phyloP scores from a whole-genome alignment of 192 early-diverging fungal genomes.

The Diversispora eburnea region DNA sequence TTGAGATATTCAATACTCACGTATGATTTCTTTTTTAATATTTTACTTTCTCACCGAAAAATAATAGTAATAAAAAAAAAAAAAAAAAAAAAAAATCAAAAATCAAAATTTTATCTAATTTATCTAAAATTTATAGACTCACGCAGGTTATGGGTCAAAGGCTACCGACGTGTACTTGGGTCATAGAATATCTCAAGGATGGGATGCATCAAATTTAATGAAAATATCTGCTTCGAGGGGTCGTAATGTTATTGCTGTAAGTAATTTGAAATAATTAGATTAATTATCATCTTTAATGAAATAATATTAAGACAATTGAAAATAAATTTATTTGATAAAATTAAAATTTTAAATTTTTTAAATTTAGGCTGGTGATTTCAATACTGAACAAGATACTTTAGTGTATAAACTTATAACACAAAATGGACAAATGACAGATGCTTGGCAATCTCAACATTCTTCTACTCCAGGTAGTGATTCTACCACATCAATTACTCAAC shows the following conservation, averaged over 20 bases:
- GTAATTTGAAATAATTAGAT: neutral
- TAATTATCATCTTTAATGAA: neutral
- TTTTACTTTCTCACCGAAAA: neutral
- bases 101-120: neutral
- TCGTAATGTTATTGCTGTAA: constrained; percentile 55
- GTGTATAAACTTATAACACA: constrained; percentile 41
- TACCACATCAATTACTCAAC: neutral
- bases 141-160: constrained; percentile 50
- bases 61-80: neutral
- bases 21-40: constrained; percentile 34
- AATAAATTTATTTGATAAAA: neutral
- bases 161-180: constrained; percentile 45
- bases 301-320: neutral
- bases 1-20: constrained; percentile 58
- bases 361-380: constrained; percentile 52
- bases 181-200: constrained; percentile 49
- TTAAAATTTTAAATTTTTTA: neutral
- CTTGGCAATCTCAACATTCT: constrained; percentile 42
- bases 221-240: constrained; percentile 43
- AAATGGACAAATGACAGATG: constrained; percentile 51
- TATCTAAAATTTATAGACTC: constrained; percentile 35
- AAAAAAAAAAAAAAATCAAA: too few species aligned
- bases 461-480: constrained; percentile 33
- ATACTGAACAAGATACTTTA: constrained; percentile 44
- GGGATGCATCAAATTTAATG: constrained; percentile 47